phyloP scores from a whole-genome alignment of 768 basidiomycete species.

The Suillus occidentalis region DNA sequence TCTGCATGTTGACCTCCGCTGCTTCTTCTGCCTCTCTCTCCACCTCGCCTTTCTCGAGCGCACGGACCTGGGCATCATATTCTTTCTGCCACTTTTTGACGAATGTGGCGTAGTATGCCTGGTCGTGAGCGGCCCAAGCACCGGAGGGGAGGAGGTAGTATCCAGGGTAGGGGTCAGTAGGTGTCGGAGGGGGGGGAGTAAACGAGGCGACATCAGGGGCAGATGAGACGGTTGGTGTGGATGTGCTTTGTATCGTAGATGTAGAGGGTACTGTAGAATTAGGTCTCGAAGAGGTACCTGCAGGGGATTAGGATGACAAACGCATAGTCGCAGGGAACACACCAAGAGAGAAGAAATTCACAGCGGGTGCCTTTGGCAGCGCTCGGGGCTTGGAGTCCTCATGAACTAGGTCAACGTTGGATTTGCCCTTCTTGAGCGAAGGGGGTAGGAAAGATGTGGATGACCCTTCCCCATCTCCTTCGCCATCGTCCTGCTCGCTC shows the following conservation, averaged over 20 bases:
- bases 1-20: conserved; percentile 60
- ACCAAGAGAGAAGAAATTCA: conserved; percentile 75
- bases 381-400: conserved; percentile 12
- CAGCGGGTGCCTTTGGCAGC: conserved; percentile 32
- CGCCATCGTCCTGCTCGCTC: conserved; percentile 11
- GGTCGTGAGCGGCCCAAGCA: conserved; percentile 73
- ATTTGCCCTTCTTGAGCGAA: conserved; percentile 57
- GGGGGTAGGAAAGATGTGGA: conserved; percentile 57
- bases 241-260: conserved; percentile 10
- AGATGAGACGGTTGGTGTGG: conserved; percentile 46
- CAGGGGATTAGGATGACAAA: neutral
- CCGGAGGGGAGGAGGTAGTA: conserved; percentile 86
- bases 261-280: conserved; percentile 7
- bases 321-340: conserved; percentile 18
- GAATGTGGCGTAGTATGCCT: conserved; percentile 65
- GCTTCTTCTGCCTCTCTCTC: conserved; percentile 43
- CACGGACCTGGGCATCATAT: conserved; percentile 69
- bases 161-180: conserved; percentile 78
- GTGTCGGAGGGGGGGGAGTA: conserved; percentile 70
- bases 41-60: conserved; percentile 74
- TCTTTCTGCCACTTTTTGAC: conserved; percentile 72
- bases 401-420: conserved; percentile 57
- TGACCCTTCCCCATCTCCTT: conserved; percentile 27
- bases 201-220: conserved; percentile 71
- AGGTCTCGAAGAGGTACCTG: conserved; percentile 22